Percentiles rank a stretch among this genome's conserved stretches.
phyloP scores from a whole-genome alignment of 108 stramenopile genomes.

The Cyclotella kingstonii region DNA sequence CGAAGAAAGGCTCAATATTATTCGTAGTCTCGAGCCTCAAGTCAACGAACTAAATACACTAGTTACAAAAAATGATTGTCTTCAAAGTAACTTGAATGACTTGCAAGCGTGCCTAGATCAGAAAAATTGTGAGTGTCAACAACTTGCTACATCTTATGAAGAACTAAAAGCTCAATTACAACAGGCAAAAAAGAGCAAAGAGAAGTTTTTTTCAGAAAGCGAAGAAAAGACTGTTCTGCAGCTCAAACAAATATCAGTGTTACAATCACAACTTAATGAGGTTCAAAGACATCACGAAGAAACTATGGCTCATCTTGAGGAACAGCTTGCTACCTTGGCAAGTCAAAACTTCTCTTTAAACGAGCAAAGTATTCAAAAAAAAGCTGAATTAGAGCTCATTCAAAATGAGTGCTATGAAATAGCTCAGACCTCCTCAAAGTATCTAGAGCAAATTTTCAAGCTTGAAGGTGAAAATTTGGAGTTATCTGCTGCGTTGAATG shows the following conservation, averaged over 20 bases:
- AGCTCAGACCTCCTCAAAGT: conserved; percentile 9
- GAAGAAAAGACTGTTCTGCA: conserved; percentile 8
- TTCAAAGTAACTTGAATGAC: conserved; percentile 11
- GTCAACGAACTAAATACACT: conserved; percentile 14
- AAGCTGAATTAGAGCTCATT: conserved; percentile 18
- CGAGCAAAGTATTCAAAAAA: conserved; percentile 22
- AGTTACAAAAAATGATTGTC: conserved; percentile 5
- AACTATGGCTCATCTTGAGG: conserved; percentile 25
- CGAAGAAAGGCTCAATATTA: conserved; percentile 5
- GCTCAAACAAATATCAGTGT: conserved; percentile 25
- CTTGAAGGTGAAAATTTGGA: conserved; percentile 28
- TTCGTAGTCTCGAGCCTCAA: conserved; percentile 15
- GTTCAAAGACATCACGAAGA: conserved; percentile 22
- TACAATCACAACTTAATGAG: conserved; percentile 30
- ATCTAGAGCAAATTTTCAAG: conserved; percentile 21
- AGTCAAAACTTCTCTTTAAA: conserved; percentile 10
- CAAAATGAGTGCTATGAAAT: conserved; percentile 10
- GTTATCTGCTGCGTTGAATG: conserved; percentile 22
- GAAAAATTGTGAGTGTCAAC: conserved; percentile 23
- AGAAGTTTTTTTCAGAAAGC: background rate
- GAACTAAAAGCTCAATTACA: conserved; percentile 24
- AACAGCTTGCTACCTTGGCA: conserved; percentile 18
- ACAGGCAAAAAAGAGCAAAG: conserved; percentile 6
- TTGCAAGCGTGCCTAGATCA: conserved; percentile 16
- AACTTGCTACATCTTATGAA: background rate